Evolutionary conservation across 345 rosid species (phyloP).

Genomic region (Schrenkiella parvula): DNA sequence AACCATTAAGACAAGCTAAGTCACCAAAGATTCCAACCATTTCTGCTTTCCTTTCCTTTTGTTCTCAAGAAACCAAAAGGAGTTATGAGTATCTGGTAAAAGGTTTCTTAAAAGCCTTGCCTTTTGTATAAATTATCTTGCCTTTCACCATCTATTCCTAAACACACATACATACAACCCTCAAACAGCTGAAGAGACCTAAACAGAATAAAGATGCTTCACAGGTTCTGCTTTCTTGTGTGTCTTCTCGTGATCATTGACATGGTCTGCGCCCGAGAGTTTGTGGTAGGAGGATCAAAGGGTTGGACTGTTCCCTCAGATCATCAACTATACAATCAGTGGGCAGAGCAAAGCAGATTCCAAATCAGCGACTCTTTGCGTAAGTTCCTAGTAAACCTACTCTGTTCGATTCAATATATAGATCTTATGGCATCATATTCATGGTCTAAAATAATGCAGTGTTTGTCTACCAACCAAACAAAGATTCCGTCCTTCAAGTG

Average conservation of each 20-base stretch:
- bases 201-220: not conserved
- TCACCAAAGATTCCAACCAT: not conserved
- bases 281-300: conserved; percentile 9
- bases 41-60: not conserved
- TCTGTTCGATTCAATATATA: not conserved
- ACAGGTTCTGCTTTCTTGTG: not conserved
- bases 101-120: not conserved
- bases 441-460: conserved; percentile 37
- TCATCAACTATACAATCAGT: conserved; percentile 9
- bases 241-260: not conserved
- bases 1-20: not conserved
- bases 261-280: not conserved
- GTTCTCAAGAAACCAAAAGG: not conserved
- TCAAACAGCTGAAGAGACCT: not conserved
- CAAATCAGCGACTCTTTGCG: not conserved
- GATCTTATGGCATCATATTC: not conserved
- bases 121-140: not conserved
- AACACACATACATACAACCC: not conserved
- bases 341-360: conserved; percentile 6
- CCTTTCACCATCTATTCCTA: not conserved
- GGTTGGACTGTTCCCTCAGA: conserved; percentile 6
- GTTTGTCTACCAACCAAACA: conserved; percentile 43
- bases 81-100: not conserved
- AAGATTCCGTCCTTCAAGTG: conserved; percentile 61
- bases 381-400: conserved; percentile 3